phyloP scores from a whole-genome alignment of 495 filamentous ascomycete genomes.

The Podospora fimiseda region DNA sequence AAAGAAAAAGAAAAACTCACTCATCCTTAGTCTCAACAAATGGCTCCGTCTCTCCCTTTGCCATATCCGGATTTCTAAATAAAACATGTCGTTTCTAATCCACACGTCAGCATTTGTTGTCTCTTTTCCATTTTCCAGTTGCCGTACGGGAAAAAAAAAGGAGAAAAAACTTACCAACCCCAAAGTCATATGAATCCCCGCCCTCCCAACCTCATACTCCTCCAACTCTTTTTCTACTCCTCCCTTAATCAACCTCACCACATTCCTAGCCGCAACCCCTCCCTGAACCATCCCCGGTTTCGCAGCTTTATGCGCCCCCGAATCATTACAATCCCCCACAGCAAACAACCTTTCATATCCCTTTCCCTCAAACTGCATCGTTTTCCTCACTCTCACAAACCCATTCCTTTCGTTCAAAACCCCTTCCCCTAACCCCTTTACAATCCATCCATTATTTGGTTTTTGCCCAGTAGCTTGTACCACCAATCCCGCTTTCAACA shows the following conservation, averaged over 20 bases:
- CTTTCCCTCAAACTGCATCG: constrained; percentile 42
- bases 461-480: constrained; percentile 39
- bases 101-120: not conserved
- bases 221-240: constrained; percentile 26
- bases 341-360: constrained; percentile 40
- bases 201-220: constrained; percentile 28
- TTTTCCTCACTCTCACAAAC: constrained; percentile 46
- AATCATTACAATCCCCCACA: constrained; percentile 55
- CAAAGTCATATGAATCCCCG: constrained; percentile 45
- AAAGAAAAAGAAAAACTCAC: constrained; percentile 28
- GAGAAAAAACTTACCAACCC: constrained; percentile 39
- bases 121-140: not conserved
- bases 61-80: constrained; percentile 43
- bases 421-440: constrained; percentile 19
- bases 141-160: no score
- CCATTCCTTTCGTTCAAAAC: constrained; percentile 39
- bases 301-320: constrained; percentile 49
- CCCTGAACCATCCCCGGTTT: constrained; percentile 47
- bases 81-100: constrained; percentile 42
- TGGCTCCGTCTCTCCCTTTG: constrained; percentile 42
- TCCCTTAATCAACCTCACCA: constrained; percentile 39
- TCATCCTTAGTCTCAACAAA: constrained; percentile 37
- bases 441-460: constrained; percentile 45
- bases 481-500: constrained; percentile 15
- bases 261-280: constrained; percentile 49